phyloP scores from a whole-genome alignment of 2,329 filamentous ascomycete genomes.

The Colletotrichum simmondsii region DNA sequence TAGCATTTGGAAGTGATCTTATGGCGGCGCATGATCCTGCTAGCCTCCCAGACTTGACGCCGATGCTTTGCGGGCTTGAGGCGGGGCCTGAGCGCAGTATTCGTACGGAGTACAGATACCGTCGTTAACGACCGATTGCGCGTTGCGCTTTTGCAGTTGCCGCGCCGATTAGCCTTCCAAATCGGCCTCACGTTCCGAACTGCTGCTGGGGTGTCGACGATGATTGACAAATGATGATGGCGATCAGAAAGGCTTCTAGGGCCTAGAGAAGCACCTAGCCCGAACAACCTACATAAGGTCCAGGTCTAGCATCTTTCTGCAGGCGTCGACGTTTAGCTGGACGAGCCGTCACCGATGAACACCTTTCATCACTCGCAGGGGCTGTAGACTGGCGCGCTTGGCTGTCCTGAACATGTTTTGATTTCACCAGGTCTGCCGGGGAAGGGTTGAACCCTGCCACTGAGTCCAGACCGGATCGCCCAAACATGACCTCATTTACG shows the following conservation, averaged over 20 bases:
- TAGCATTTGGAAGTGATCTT: constrained; percentile 6
- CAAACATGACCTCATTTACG: constrained; percentile 9
- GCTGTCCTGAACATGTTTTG: constrained; percentile 7
- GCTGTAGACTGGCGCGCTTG: constrained; percentile 19
- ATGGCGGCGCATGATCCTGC: constrained; percentile 21
- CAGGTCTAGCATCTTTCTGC: constrained; percentile 1
- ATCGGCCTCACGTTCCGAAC: constrained; percentile 28
- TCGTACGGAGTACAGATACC: not conserved
- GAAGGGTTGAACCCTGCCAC: constrained; percentile 18
- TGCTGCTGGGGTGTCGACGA: not conserved
- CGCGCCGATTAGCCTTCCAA: constrained; percentile 23
- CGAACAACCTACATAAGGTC: constrained; percentile 15
- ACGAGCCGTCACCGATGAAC: not conserved
- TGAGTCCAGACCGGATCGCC: constrained; percentile 8
- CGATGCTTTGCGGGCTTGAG: not conserved
- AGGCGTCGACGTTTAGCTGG: constrained; percentile 7
- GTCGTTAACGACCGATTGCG: not conserved
- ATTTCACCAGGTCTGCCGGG: constrained; percentile 7
- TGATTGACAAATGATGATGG: not conserved
- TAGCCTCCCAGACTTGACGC: constrained; percentile 11
- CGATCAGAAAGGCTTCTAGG: not conserved
- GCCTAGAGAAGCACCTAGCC: constrained; percentile 13
- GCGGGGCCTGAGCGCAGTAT: constrained; percentile 11
- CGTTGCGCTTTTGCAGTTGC: not conserved
- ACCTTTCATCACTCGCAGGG: constrained; percentile 1